Conservation (phyloP, 768 basidiomycete species). For the Chlorophyllum brunneum region DNA sequence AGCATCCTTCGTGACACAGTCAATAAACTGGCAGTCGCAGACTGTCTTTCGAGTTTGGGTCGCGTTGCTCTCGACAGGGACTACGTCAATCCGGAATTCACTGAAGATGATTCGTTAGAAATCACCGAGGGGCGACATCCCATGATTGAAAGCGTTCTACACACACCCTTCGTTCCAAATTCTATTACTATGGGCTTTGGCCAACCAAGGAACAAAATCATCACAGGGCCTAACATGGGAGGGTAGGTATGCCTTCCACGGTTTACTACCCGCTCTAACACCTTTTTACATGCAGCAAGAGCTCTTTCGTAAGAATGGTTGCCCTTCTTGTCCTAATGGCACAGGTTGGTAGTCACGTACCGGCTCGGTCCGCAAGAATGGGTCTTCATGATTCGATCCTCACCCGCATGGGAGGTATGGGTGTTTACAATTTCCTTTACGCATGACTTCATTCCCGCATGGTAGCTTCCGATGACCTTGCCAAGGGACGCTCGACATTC, state of each 20-base stretch:
- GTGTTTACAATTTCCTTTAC: neutral
- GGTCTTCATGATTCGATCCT: constrained; percentile 82
- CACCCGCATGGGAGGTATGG: constrained; percentile 87
- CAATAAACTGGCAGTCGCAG: constrained; percentile 76
- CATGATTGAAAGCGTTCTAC: constrained; percentile 77
- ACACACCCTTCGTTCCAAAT: constrained; percentile 87
- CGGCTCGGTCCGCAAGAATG: constrained; percentile 68
- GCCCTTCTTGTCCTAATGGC: constrained; percentile 79
- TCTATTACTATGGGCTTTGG: constrained; percentile 60
- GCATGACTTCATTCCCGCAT: constrained; percentile 3
- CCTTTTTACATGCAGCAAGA: constrained; percentile 51
- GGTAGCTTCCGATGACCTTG: constrained; percentile 82
- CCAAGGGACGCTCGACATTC: constrained; percentile 86
- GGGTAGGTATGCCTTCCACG: constrained; percentile 33
- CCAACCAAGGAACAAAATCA: constrained; percentile 55
- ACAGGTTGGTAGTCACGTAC: constrained; percentile 93
- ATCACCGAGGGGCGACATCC: constrained; percentile 89
- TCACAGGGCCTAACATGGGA: constrained; percentile 87
- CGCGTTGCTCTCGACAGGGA: constrained; percentile 70
- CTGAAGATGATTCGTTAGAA: constrained; percentile 61
- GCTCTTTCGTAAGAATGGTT: constrained; percentile 76
- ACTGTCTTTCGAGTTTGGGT: constrained; percentile 86
- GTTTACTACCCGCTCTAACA: neutral
- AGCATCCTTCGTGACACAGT: constrained; percentile 68
- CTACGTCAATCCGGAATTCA: constrained; percentile 77